These are phyloP conservation scores for Pichia sp. DNA, from an alignment of 1,139 yeast genomes.

Conservation along the genomic window DNA sequence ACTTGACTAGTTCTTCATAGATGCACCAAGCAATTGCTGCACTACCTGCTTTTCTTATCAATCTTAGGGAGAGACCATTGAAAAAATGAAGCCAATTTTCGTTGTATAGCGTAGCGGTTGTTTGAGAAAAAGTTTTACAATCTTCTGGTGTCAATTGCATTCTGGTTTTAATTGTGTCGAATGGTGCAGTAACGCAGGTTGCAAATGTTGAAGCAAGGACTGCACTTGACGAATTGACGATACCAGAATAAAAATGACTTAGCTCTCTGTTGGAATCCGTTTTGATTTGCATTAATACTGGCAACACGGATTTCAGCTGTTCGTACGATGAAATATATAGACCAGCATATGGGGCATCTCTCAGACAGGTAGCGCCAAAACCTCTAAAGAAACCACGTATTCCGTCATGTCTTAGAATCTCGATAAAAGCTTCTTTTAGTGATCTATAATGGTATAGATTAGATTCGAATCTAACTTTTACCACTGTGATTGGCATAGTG, in stretches of 20 bases:
- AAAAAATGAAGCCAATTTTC: constrained; percentile 66
- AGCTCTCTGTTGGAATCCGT: constrained; percentile 16
- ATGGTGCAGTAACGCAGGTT: constrained; percentile 88
- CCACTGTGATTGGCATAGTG: constrained; percentile 98
- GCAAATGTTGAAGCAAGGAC: constrained; percentile 72
- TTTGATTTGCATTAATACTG: constrained; percentile 18
- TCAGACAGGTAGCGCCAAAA: constrained; percentile 75
- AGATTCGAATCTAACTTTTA: constrained; percentile 85
- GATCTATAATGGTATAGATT: constrained; percentile 69
- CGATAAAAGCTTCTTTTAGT: constrained; percentile 55
- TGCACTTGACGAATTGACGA: constrained; percentile 69
- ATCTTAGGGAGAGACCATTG: constrained; percentile 77
- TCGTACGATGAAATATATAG: constrained; percentile 83
- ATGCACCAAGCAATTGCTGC: constrained; percentile 98
- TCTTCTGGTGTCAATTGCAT: constrained; percentile 65
- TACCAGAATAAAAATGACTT: constrained; percentile 44
- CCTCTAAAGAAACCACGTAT: constrained; percentile 77
- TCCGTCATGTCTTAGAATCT: constrained; percentile 52
- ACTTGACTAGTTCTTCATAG: constrained; percentile 77
- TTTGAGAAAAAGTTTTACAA: constrained; percentile 39
- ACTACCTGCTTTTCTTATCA: constrained; percentile 81
- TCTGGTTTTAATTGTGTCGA: constrained; percentile 89
- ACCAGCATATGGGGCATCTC: constrained; percentile 98
- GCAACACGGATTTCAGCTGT: constrained; percentile 47
- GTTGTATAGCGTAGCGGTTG: constrained; percentile 39